Evolutionary conservation across 2,329 filamentous ascomycete species (phyloP), one percentile per base, ranked within the genome.

Genomic region (Fusarium nanum): DNA sequence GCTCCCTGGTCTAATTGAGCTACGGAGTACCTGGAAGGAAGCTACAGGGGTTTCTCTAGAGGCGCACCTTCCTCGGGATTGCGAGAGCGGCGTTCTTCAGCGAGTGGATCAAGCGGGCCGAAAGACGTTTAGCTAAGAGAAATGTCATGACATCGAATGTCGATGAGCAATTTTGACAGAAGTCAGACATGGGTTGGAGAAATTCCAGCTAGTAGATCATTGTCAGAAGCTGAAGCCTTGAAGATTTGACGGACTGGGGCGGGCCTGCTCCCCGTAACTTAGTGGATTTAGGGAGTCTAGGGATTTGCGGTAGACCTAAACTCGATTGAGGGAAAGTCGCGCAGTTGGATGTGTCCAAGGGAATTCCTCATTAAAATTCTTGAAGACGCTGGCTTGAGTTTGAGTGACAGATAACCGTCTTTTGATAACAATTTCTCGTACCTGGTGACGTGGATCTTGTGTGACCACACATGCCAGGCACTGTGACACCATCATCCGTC

Each of bases 251-350:
- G 50, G 45, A 23, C 60, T 49, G 28, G 10, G 25, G 37, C 41
- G 30, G 27, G 57, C 32, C 22, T 25, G 28, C 25, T 58, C 55
- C 34, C 55, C 42, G 47, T 32, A 23, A 23, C n/a, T 64, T 64
- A 65, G 61, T 46, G 60, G 45, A n/a, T 62, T 18, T 53, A 42
- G 34, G 13, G 18, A 22, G 32, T 27, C 23, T 41, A 28, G 42
- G 34, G 48, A 25, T 48, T 23, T 59, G 25, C 52, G 60, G 52
- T 59, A 64, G 45, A 23, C 9, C 61, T 64, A 64, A 52, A 64
- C 61, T 64, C n/a, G 23, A 64, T 64, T 23, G 10, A 64, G 61
- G 52, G 32, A 60, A 62, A 61, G 56, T 53, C 46, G 37, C 45
- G 50, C 34, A 56, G 16, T 8, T 46, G 18, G 13, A 25, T n/a